Conservation (phyloP, 108 stramenopile species). For the Discostella pseudostelligera region DNA sequence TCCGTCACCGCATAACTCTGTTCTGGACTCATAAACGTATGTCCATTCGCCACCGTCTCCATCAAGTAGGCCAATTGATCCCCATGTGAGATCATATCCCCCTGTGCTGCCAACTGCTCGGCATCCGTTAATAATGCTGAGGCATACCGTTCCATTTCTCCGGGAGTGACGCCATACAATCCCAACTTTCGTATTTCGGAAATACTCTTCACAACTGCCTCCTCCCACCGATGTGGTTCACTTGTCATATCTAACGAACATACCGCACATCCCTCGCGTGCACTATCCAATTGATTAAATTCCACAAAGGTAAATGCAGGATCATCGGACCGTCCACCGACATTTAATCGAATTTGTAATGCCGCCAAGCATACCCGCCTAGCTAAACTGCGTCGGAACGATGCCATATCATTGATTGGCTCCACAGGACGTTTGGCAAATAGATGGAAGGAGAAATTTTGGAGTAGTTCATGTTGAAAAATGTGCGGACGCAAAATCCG, state of each 20-base stretch:
- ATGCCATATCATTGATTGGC: slow-evolving; percentile 77
- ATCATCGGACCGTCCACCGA: slow-evolving; percentile 86
- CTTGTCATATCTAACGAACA: slow-evolving; percentile 96
- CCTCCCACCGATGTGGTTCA: slow-evolving; percentile 91
- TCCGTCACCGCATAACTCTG: slow-evolving; percentile 89
- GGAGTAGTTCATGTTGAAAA: slow-evolving; percentile 89
- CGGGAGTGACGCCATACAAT: slow-evolving; percentile 84
- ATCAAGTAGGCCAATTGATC: slow-evolving; percentile 94
- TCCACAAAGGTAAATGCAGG: slow-evolving; percentile 97
- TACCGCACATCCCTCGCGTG: slow-evolving; percentile 96
- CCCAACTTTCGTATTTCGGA: slow-evolving; percentile 93
- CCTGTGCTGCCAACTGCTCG: slow-evolving; percentile 92
- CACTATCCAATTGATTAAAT: slow-evolving; percentile 96
- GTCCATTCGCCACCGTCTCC: slow-evolving; percentile 96
- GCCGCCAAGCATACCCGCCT: slow-evolving; percentile 91
- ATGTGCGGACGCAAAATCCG: slow-evolving; percentile 85
- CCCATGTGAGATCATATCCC: slow-evolving; percentile 89
- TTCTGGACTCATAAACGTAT: slow-evolving; percentile 96
- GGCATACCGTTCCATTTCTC: slow-evolving; percentile 93
- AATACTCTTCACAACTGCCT: slow-evolving; percentile 87
- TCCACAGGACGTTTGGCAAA: slow-evolving; percentile 97
- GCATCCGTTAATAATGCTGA: slow-evolving; percentile 92
- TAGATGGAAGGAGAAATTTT: slow-evolving; percentile 93
- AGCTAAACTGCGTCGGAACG: slow-evolving; percentile 85
- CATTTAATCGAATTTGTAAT: slow-evolving; percentile 94